phyloP scores from a whole-genome alignment of 306 rosid species.

The Geum urbanum region DNA sequence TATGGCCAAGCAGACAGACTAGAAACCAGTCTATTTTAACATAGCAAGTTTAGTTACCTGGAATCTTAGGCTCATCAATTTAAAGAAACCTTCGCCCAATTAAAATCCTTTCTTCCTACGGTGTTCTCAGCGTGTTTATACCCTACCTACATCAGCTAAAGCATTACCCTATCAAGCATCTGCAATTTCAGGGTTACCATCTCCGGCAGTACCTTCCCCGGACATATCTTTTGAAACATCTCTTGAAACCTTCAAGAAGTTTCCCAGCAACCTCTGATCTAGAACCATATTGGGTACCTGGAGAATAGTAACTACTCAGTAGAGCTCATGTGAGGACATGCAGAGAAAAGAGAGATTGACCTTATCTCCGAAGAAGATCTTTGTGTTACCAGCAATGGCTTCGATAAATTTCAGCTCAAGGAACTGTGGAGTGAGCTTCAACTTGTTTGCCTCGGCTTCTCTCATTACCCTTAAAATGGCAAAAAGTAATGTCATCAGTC shows the following conservation, averaged over 20 bases:
- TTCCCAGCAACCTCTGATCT: slow-evolving; percentile 85
- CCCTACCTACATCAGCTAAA: background rate
- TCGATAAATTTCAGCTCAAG: slow-evolving; percentile 81
- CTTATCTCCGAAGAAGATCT: slow-evolving; percentile 97
- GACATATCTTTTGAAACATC: slow-evolving; percentile 16
- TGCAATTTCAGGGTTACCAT: slow-evolving; percentile 8
- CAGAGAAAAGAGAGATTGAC: slow-evolving; percentile 24
- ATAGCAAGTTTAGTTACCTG: background rate
- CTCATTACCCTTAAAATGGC: slow-evolving; percentile 44
- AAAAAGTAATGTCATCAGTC: slow-evolving; percentile 11
- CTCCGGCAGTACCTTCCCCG: slow-evolving; percentile 16
- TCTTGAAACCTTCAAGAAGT: slow-evolving; percentile 49
- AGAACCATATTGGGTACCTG: slow-evolving; percentile 82
- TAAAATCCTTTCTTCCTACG: background rate
- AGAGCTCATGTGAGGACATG: slow-evolving; percentile 9
- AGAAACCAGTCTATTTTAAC: background rate
- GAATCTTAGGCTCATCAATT: background rate
- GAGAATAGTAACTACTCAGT: slow-evolving; percentile 22
- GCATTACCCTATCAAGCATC: slow-evolving; percentile 2
- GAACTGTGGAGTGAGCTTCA: slow-evolving; percentile 90
- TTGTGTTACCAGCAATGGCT: slow-evolving; percentile 76
- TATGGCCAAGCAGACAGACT: background rate
- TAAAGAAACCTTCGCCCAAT: background rate
- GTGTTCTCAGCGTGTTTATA: background rate
- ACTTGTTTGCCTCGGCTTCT: slow-evolving; percentile 90